Evolutionary conservation across 2,329 filamentous ascomycete species (phyloP), one percentile per base, ranked within the genome.

Genomic region (Aureobasidium sp.): DNA sequence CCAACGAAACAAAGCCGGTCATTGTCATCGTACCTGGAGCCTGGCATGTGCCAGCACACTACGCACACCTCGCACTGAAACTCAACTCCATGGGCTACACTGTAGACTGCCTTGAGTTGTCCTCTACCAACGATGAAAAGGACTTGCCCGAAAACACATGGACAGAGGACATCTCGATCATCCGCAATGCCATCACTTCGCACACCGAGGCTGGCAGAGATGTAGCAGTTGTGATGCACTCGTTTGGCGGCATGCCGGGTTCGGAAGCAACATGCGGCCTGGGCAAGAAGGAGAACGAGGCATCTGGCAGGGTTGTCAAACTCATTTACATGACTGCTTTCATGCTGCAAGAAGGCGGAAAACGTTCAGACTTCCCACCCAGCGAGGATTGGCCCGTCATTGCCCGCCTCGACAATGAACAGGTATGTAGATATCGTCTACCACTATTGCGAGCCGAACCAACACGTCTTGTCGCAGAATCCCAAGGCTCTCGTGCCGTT

Each of bases 11-110:
- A n/a, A 61, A 61, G 15, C 60, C 60, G 1, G 46, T 67, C 9
- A 65, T 70, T 45, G 38, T 69, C 37, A 37, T 70, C 27, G 57
- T 70, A n/a, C 69, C 69, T 29, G 69, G 69, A 31, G 64, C 69
- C 5, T 71, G 66, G 64, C 68, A 70, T 49, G 59, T 53, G 21
- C 58, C 62, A 9, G 31, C 50, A 5, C 61, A 63, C 62, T 70
- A 65, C 60, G 31, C 57, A 21, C 31, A 55, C 2, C 63, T 71
- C 2, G 58, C 62, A n/a, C 40, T 60, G 1, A 57, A 61, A 23
- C 65, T 70, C 33, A 53, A 67, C 38, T 27, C 62, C 21, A 61
- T 61, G 1, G 67, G 67, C 64, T 70, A 67, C 61, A 62, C 63
- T 10, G 62, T 65, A 11, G 38, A 43, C 21, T 46, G 46, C 31